Percentiles rank a stretch among this genome's conserved stretches.
Evolutionary conservation across 257 asterid species (phyloP).

Genomic region (Parsonsia alboflavescens): DNA sequence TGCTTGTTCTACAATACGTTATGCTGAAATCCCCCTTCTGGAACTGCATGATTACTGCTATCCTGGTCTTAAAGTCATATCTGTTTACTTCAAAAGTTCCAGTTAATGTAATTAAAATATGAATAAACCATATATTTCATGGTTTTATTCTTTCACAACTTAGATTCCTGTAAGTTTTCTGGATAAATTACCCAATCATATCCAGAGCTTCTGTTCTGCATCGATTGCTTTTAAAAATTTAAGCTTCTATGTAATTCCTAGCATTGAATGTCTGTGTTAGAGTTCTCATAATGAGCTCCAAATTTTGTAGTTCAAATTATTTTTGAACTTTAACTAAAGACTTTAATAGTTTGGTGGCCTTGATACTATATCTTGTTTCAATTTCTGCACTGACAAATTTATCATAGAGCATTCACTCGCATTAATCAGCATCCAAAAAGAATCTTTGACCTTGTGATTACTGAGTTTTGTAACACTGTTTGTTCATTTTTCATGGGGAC

Average conservation of each 20-base stretch:
- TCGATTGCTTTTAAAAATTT: neutral
- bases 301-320: neutral
- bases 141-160: neutral
- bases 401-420: neutral
- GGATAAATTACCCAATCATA: neutral
- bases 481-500: slow-evolving; percentile 46
- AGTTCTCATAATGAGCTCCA: neutral
- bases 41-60: neutral
- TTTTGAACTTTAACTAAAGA: neutral
- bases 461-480: slow-evolving; percentile 23
- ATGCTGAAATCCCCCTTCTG: neutral
- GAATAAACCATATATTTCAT: neutral
- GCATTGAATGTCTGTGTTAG: neutral
- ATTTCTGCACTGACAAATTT: neutral
- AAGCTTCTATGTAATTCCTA: neutral
- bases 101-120: neutral
- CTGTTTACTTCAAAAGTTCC: neutral
- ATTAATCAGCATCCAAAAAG: neutral
- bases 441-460: neutral
- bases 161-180: neutral
- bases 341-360: neutral
- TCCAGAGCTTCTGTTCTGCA: neutral
- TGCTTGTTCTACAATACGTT: neutral
- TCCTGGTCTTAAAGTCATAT: neutral
- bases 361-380: neutral